Conservation (phyloP, 176 grass and related monocot genomes). For the Miscanthus lutarioriparius region DNA sequence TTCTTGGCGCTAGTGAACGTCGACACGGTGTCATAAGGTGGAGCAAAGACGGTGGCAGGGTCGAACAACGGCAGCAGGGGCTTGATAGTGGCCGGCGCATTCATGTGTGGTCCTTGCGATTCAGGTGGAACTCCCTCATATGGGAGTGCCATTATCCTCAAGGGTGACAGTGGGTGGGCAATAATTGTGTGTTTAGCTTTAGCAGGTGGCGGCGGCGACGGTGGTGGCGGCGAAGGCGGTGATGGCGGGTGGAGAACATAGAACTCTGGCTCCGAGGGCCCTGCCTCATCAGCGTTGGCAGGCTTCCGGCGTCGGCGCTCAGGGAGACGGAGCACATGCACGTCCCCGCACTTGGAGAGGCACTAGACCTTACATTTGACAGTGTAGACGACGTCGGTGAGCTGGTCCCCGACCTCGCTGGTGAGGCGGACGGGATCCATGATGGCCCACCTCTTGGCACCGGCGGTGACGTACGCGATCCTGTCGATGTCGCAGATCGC, state of each 20-base stretch:
- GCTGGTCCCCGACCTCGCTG: constrained; percentile 3
- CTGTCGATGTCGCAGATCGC: constrained; percentile 41
- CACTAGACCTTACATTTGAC: constrained; percentile 41
- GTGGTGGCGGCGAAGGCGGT: neutral
- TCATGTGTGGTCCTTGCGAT: constrained; percentile 21
- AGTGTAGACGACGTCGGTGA: constrained; percentile 40
- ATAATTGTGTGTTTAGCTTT: too few species aligned
- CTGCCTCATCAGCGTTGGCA: neutral
- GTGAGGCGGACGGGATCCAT: constrained; percentile 3
- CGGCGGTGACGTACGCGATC: constrained; percentile 27
- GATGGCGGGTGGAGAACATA: neutral
- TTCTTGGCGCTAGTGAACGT: constrained; percentile 27
- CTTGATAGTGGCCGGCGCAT: neutral
- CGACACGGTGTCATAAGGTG: neutral
- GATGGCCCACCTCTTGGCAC: constrained; percentile 40
- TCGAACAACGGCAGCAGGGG: neutral
- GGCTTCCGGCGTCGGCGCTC: constrained; percentile 7
- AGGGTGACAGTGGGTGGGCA: too few species aligned
- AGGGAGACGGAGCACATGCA: constrained; percentile 30
- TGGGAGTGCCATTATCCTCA: too few species aligned
- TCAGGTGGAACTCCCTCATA: neutral
- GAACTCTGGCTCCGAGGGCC: neutral
- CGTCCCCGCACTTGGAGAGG: constrained; percentile 36
- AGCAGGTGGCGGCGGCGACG: neutral
- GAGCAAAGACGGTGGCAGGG: constrained; percentile 33